phyloP scores from a whole-genome alignment of 2,329 filamentous ascomycete species.

The Tolypocladium guangdongense region DNA sequence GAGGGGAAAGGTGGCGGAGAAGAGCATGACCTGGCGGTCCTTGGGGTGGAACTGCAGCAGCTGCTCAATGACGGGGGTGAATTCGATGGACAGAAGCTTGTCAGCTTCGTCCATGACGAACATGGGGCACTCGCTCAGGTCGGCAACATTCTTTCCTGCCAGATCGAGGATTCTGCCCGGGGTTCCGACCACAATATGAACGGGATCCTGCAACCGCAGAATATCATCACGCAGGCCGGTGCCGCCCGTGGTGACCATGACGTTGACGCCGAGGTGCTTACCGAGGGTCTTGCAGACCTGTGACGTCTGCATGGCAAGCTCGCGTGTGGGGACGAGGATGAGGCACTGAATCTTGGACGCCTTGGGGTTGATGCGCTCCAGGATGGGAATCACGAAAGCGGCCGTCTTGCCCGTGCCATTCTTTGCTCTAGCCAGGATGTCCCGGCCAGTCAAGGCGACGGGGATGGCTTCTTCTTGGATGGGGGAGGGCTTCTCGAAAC shows the following conservation, averaged over 20 bases:
- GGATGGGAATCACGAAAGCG: constrained; percentile 89
- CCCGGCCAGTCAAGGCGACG: constrained; percentile 86
- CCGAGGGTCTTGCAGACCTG: constrained; percentile 98
- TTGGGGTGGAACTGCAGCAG: constrained; percentile 91
- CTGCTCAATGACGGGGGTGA: constrained; percentile 95
- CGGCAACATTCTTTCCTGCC: constrained; percentile 90
- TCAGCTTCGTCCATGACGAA: constrained; percentile 99
- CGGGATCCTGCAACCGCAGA: constrained; percentile 81
- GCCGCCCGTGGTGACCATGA: constrained; percentile 98
- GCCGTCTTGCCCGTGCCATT: constrained; percentile 98
- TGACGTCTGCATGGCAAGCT: constrained; percentile 94
- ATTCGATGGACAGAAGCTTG: constrained; percentile 92
- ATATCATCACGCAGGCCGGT: constrained; percentile 95
- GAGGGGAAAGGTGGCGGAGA: constrained; percentile 93
- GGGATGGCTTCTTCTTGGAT: constrained; percentile 99
- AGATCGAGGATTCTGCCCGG: constrained; percentile 93
- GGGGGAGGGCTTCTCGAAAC: constrained; percentile 95
- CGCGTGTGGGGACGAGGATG: constrained; percentile 91
- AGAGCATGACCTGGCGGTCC: constrained; percentile 98
- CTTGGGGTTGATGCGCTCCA: constrained; percentile 95
- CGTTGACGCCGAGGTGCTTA: constrained; percentile 93
- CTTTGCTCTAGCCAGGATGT: constrained; percentile 92
- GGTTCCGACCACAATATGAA: constrained; percentile 96
- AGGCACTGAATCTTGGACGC: constrained; percentile 92
- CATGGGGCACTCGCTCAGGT: constrained; percentile 90